Conservation (phyloP, 306 rosid species). For the Cicer cuneatum region DNA sequence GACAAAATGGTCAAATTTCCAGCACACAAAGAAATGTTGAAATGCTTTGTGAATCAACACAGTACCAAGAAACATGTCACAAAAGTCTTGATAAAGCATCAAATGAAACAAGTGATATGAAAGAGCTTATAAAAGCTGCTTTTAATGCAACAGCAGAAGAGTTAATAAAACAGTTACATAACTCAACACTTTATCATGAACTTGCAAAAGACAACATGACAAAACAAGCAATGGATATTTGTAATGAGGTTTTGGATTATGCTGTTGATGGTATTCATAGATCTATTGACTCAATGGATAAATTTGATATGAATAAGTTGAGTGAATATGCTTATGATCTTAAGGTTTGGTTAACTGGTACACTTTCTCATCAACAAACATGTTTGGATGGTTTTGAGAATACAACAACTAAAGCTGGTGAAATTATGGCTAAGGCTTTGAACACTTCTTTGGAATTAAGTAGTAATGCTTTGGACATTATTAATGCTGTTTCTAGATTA, state of each 20-base stretch:
- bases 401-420: conserved; percentile 54
- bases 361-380: conserved; percentile 64
- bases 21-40: conserved; percentile 47
- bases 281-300: conserved; percentile 47
- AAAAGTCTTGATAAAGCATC: conserved; percentile 39
- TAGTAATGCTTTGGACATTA: conserved; percentile 69
- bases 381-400: conserved; percentile 72
- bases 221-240: conserved; percentile 59
- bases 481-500: conserved; percentile 38
- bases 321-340: conserved; percentile 56
- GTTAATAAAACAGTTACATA: conserved; percentile 41
- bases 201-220: conserved; percentile 56
- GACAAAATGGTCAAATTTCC: background rate
- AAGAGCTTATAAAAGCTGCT: conserved; percentile 54
- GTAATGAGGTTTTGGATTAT: conserved; percentile 63
- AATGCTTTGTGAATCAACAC: conserved; percentile 62
- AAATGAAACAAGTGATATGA: conserved; percentile 44
- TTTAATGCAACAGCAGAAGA: conserved; percentile 46
- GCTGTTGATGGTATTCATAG: conserved; percentile 57
- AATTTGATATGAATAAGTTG: conserved; percentile 49
- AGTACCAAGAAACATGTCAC: conserved; percentile 62
- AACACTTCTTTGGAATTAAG: conserved; percentile 58
- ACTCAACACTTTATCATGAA: conserved; percentile 46
- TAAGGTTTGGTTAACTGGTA: conserved; percentile 67
- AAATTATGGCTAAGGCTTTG: conserved; percentile 52